Evolutionary conservation across 192 early-diverging fungal species (phyloP), one percentile per base, ranked within the genome.

Genomic region (Fimicolochytrium jonesii): DNA sequence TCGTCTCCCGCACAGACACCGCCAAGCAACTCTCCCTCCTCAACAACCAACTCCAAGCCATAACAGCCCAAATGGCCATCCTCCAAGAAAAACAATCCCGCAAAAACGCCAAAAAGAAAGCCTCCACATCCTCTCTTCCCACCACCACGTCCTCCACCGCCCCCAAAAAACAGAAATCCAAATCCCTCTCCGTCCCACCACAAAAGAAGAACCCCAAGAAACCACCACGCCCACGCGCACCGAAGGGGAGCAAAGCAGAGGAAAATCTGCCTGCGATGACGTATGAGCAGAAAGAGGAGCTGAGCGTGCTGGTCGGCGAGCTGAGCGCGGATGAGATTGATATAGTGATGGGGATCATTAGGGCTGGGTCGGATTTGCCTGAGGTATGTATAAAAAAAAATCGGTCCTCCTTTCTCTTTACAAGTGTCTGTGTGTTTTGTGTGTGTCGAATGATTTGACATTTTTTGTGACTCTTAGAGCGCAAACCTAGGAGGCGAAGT

Each of bases 401-500:
- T n/a, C n/a, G 51, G 7, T n/a, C 20, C 31, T 56, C 54, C n/a
- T 17, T 9, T 36, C 13, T 31, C 11, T 31, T 18, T 55, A 9
- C 23, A 33, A 17, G 1, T 50, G 2, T 1, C 17, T 20, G 7
- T 7, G 20, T 10, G 7, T 15, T 9, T 9, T 22, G 20, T 20
- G 7, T 48, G 10, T 22, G 47, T 7, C 10, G 7, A 48, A 48
- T 23, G 23, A 26, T 13, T 15, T 17, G 11, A 6, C 33, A n/a
- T 4, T 26, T 31, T 60, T 18, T 23, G n/a, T 43, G 43, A 49
- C 36, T 58, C 4, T 73, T 76, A n/a, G 82, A 77, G 4, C 84
- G 89, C 56, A n/a, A n/a, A n/a, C n/a, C n/a, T n/a, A n/a, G n/a
- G n/a, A 7, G 89, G 90, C 35, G 94, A 97, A 71, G 92, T 97